Evolutionary conservation across 2,329 filamentous ascomycete genomes (phyloP).

Genomic region (Aspergillus caelatus): DNA sequence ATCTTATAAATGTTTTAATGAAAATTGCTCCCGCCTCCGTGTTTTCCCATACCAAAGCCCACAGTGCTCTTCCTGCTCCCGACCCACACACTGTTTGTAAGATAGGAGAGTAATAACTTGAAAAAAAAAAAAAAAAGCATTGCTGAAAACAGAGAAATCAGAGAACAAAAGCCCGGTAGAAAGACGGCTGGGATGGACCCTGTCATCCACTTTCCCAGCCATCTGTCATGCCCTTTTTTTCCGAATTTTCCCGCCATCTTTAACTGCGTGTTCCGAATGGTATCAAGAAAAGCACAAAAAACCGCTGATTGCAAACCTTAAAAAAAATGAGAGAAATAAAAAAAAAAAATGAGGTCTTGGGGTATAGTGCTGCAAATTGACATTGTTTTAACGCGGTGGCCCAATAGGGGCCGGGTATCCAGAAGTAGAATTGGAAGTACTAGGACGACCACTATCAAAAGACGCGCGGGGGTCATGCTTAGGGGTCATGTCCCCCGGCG

Average conservation of each 20-base stretch:
- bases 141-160: slow-evolving; percentile 4
- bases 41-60: slow-evolving; percentile 10
- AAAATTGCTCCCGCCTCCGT: slow-evolving; percentile 10
- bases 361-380: slow-evolving; percentile 51
- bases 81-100: neutral
- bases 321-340: slow-evolving; percentile 31
- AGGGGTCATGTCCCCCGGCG: slow-evolving; percentile 78
- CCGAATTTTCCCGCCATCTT: slow-evolving; percentile 9
- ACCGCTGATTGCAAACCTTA: slow-evolving; percentile 19
- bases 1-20: slow-evolving; percentile 23
- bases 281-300: slow-evolving; percentile 40
- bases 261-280: slow-evolving; percentile 27
- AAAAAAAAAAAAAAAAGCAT: neutral
- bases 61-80: neutral
- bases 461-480: slow-evolving; percentile 82
- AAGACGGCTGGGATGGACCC: neutral
- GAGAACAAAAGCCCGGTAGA: slow-evolving; percentile 13
- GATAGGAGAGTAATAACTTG: neutral
- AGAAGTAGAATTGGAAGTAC: slow-evolving; percentile 95
- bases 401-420: slow-evolving; percentile 93
- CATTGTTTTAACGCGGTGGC: slow-evolving; percentile 77
- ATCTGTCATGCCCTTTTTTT: slow-evolving; percentile 8
- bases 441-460: slow-evolving; percentile 87
- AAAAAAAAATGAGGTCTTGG: slow-evolving; percentile 39
- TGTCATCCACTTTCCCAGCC: slow-evolving; percentile 3